A percentile compares a stretch with the other conserved stretches of the same genome.
Evolutionary conservation across 495 filamentous ascomycete genomes (phyloP).

Genomic region (Penicillium silybi): DNA sequence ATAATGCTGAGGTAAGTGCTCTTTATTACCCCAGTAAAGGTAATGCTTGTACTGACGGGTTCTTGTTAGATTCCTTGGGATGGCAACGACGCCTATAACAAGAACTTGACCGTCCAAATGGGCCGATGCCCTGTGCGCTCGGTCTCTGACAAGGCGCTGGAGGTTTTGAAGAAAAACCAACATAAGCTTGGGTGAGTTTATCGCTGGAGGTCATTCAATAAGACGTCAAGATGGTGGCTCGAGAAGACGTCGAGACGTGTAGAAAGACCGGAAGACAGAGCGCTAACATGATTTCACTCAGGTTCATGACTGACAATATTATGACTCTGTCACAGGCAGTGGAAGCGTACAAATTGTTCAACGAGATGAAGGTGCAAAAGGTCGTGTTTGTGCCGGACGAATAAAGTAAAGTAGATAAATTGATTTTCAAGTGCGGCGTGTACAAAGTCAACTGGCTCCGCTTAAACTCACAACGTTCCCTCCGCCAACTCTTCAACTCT

Average conservation of each 20-base stretch:
- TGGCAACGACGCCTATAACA: constrained; percentile 78
- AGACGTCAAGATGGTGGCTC: background rate
- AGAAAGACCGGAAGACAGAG: background rate
- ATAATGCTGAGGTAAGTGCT: constrained; percentile 71
- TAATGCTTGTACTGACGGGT: background rate
- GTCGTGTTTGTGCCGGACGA: constrained; percentile 56
- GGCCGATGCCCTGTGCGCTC: constrained; percentile 88
- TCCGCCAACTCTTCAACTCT: constrained; percentile 25
- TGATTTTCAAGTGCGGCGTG: background rate
- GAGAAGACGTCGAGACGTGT: background rate
- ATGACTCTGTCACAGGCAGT: constrained; percentile 84
- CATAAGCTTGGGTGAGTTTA: constrained; percentile 70
- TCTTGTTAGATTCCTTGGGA: constrained; percentile 70
- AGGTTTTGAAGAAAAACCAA: constrained; percentile 76
- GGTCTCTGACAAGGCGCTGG: constrained; percentile 74
- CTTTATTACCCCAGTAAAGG: background rate
- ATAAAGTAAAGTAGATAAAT: constrained; percentile 22
- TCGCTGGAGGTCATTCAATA: background rate
- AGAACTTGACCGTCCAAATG: constrained; percentile 91
- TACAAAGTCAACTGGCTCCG: constrained; percentile 16
- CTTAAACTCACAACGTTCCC: constrained; percentile 22
- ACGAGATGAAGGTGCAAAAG: constrained; percentile 92
- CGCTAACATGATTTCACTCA: constrained; percentile 25
- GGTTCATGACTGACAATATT: constrained; percentile 92
- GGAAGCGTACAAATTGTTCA: constrained; percentile 87